phyloP scores from a whole-genome alignment of 2,329 filamentous ascomycete genomes.

The Lasiodiplodia sp. region DNA sequence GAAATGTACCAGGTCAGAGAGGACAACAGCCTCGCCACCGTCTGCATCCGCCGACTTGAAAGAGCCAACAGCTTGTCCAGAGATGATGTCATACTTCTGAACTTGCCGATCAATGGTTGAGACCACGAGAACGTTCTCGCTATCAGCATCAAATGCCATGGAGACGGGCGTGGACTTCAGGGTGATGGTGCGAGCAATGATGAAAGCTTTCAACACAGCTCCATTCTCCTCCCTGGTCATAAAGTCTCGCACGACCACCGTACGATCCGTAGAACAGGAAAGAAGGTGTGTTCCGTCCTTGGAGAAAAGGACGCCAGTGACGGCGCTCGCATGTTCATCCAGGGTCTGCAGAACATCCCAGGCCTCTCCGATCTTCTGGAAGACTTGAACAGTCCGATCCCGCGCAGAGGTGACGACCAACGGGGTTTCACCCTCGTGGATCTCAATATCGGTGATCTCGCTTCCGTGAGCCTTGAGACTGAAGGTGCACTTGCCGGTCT shows the following conservation, averaged over 20 bases:
- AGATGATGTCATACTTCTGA: slow-evolving; percentile 66
- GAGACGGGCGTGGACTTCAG: slow-evolving; percentile 88
- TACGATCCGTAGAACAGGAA: slow-evolving; percentile 88
- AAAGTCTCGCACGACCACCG: slow-evolving; percentile 81
- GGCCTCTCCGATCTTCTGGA: slow-evolving; percentile 64
- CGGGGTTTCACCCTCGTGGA: slow-evolving; percentile 69
- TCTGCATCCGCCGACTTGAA: slow-evolving; percentile 88
- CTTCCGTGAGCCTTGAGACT: slow-evolving; percentile 85
- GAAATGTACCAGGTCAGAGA: slow-evolving; percentile 76
- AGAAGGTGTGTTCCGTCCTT: slow-evolving; percentile 74
- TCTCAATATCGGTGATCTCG: slow-evolving; percentile 82
- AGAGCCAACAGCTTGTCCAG: slow-evolving; percentile 71
- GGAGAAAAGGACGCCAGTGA: slow-evolving; percentile 78
- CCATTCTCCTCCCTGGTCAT: slow-evolving; percentile 70
- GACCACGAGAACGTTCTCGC: slow-evolving; percentile 61
- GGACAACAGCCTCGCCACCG: slow-evolving; percentile 78
- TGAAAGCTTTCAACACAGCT: slow-evolving; percentile 72
- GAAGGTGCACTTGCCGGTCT: slow-evolving; percentile 67
- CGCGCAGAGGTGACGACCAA: slow-evolving; percentile 84
- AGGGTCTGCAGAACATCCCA: slow-evolving; percentile 89
- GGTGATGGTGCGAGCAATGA: slow-evolving; percentile 78
- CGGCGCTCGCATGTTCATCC: slow-evolving; percentile 87
- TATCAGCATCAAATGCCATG: slow-evolving; percentile 74
- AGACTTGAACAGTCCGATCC: slow-evolving; percentile 94
- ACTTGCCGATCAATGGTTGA: slow-evolving; percentile 70